A percentile compares a stretch with the other conserved stretches of the same genome.
These are phyloP conservation scores for Clitocybe nebularis DNA, from an alignment of 1,284 basidiomycete species.

Conservation along the genomic window DNA sequence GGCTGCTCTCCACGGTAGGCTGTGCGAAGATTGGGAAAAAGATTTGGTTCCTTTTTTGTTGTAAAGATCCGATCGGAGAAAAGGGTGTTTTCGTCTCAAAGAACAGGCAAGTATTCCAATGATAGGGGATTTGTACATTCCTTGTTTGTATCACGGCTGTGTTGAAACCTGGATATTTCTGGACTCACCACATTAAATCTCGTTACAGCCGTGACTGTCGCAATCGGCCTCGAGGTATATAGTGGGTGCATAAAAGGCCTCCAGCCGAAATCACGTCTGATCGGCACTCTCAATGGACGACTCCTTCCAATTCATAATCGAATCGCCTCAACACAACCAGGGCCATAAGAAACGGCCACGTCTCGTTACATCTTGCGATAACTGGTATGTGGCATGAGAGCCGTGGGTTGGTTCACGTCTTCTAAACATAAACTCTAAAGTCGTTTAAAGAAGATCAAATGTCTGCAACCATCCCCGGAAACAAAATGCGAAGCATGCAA, in stretches of 20 bases:
- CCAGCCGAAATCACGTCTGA: conserved; percentile 25
- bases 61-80: conserved; percentile 32
- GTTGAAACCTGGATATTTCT: conserved; percentile 22
- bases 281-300: conserved; percentile 56
- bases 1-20: conserved; percentile 17
- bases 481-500: conserved; percentile 73
- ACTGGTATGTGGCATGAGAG: conserved; percentile 50
- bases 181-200: conserved; percentile 18
- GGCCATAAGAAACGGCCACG: conserved; percentile 77
- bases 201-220: conserved; percentile 34
- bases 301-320: conserved; percentile 77
- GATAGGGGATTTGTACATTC: conserved; percentile 14
- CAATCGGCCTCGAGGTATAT: conserved; percentile 31
- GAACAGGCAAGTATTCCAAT: conserved; percentile 9
- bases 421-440: conserved; percentile 33
- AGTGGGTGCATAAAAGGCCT: conserved; percentile 28
- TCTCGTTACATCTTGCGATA: conserved; percentile 81
- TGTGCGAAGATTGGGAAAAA: conserved; percentile 22
- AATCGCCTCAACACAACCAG: conserved; percentile 67
- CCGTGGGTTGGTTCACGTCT: conserved; percentile 8
- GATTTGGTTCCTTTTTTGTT: conserved; percentile 23
- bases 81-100: conserved; percentile 10
- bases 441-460: conserved; percentile 82
- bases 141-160: conserved; percentile 24
- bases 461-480: conserved; percentile 62